These are phyloP conservation scores for Talaromyces trachyspermus DNA, from an alignment of 495 filamentous ascomycete genomes.

Conservation along the genomic window DNA sequence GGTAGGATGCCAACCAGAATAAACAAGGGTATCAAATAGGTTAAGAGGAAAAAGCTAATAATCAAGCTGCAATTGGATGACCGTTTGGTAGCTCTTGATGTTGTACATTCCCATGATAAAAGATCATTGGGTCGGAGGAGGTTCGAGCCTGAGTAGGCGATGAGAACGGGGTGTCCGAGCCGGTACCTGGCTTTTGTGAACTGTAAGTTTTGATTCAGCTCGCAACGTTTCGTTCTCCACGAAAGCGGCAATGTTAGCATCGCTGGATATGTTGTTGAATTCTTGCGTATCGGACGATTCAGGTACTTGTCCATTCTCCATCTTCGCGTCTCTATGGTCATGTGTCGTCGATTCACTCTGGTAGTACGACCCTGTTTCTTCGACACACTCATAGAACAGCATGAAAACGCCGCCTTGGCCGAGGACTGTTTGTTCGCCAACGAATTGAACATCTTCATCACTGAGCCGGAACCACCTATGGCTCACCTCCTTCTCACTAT, in stretches of 20 bases:
- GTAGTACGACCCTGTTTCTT: slow-evolving; percentile 1
- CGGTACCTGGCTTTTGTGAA: no score
- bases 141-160: not conserved
- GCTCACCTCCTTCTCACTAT: slow-evolving; percentile 29
- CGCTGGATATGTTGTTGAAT: not conserved
- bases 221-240: not conserved
- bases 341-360: not conserved
- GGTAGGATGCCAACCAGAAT: not conserved
- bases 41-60: not conserved
- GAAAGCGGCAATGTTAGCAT: not conserved
- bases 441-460: slow-evolving; percentile 72
- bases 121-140: not conserved
- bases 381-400: slow-evolving; percentile 78
- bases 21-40: slow-evolving; percentile 3
- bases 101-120: not conserved
- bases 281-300: not conserved
- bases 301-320: not conserved
- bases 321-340: not conserved
- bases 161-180: not conserved
- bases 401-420: slow-evolving; percentile 84
- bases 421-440: slow-evolving; percentile 66
- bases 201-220: not conserved
- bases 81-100: not conserved
- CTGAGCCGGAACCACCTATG: slow-evolving; percentile 76
- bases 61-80: not conserved